Conservation (phyloP, 371 early-diverging fungal species). For the Entomophthora muscae region DNA sequence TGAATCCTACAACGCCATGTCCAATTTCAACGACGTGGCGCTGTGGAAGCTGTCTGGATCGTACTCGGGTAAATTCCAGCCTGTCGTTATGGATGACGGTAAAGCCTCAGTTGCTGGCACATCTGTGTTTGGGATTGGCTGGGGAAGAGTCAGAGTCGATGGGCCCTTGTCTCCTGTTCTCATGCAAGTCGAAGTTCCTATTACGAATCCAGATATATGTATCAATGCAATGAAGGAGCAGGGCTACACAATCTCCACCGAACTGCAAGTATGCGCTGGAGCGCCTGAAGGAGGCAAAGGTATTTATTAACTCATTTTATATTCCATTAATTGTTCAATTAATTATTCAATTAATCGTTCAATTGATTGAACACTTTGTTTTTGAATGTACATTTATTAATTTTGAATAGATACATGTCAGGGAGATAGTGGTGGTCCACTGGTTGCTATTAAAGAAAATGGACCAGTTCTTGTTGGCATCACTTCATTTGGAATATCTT, state of each 20-base stretch:
- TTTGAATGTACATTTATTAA: too few relatives aligned
- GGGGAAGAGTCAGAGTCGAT: slow-evolving; percentile 2
- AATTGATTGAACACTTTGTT: too few relatives aligned
- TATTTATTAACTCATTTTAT: too few relatives aligned
- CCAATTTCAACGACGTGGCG: slow-evolving; percentile 6
- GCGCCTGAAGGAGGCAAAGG: slow-evolving; percentile 7
- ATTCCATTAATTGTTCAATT: background rate
- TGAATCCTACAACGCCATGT: background rate
- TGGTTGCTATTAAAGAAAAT: background rate
- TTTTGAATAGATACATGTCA: slow-evolving; percentile 8
- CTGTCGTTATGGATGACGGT: slow-evolving; percentile 5
- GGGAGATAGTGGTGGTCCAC: slow-evolving; percentile 7
- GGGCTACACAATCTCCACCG: background rate
- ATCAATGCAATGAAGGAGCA: slow-evolving; percentile 7
- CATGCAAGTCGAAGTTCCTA: slow-evolving; percentile 7
- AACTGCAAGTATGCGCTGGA: slow-evolving; percentile 6
- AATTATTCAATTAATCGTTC: background rate
- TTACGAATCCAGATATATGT: background rate
- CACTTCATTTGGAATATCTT: slow-evolving; percentile 6
- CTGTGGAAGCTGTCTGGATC: slow-evolving; percentile 2
- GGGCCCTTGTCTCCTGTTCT: slow-evolving; percentile 4
- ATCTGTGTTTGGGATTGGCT: background rate
- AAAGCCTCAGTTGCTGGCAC: background rate
- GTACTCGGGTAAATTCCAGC: background rate
- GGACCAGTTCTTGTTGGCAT: background rate